Evolutionary conservation across 345 rosid genomes (phyloP).

Genomic region (Lumnitzera littorea): DNA sequence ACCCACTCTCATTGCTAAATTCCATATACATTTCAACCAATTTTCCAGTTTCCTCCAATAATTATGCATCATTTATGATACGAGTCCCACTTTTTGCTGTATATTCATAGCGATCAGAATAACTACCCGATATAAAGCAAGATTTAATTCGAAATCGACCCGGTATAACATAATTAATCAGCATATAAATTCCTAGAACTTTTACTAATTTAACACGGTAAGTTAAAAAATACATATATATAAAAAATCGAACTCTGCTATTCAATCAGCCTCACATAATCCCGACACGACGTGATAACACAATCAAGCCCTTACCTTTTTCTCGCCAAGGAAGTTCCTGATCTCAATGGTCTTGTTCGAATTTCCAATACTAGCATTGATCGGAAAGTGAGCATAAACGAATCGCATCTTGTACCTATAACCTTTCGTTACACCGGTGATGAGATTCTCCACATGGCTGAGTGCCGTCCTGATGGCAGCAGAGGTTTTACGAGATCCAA

Average conservation of each 20-base stretch:
- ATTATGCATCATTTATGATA: too few species aligned
- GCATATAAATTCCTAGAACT: neutral
- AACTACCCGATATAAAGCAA: too few species aligned
- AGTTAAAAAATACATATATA: too few species aligned
- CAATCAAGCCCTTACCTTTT: constrained; percentile 11
- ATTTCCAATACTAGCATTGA: constrained; percentile 21
- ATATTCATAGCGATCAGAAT: too few species aligned
- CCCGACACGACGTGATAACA: neutral
- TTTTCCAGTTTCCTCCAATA: too few species aligned
- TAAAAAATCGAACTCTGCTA: too few species aligned
- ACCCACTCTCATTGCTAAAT: too few species aligned
- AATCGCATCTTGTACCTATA: constrained; percentile 44
- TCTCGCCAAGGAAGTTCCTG: constrained; percentile 29
- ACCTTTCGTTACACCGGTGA: constrained; percentile 39
- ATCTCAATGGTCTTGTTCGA: constrained; percentile 21
- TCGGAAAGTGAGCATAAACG: constrained; percentile 31
- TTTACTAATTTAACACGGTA: neutral
- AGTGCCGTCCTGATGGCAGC: constrained; percentile 34
- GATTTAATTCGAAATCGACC: too few species aligned
- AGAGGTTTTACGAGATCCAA: constrained; percentile 26
- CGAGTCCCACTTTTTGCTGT: too few species aligned
- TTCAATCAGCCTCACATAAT: too few species aligned
- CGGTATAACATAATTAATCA: too few species aligned
- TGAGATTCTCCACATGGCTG: constrained; percentile 39
- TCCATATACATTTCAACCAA: too few species aligned